phyloP scores from a whole-genome alignment of 768 basidiomycete species.

The Hysterangium stoloniferum region DNA sequence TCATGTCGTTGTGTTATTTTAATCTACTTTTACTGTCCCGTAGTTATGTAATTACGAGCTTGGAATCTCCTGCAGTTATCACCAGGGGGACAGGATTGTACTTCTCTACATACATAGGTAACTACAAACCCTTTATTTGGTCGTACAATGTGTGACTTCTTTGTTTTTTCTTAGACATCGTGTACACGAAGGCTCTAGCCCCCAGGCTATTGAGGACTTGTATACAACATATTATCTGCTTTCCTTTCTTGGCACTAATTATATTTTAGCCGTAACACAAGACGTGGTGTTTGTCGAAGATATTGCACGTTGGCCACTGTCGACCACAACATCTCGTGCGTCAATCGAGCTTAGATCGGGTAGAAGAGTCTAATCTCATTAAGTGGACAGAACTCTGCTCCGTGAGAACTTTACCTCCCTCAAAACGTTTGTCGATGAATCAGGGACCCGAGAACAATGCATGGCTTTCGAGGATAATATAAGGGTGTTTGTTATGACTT shows the following conservation, averaged over 20 bases:
- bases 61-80: slow-evolving; percentile 53
- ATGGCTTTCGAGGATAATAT: slow-evolving; percentile 82
- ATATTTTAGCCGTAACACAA: slow-evolving; percentile 55
- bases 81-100: slow-evolving; percentile 68
- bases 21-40: slow-evolving; percentile 3
- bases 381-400: slow-evolving; percentile 47
- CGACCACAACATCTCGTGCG: slow-evolving; percentile 82
- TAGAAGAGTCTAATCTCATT: neutral
- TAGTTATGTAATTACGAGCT: slow-evolving; percentile 3
- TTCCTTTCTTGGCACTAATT: neutral
- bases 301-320: slow-evolving; percentile 88
- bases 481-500: slow-evolving; percentile 85
- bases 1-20: slow-evolving; percentile 57
- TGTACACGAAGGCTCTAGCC: slow-evolving; percentile 93
- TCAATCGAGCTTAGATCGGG: too few species aligned
- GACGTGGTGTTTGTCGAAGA: slow-evolving; percentile 69
- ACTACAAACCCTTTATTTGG: too few species aligned
- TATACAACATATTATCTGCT: too few species aligned
- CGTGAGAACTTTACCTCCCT: slow-evolving; percentile 70
- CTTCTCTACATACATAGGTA: slow-evolving; percentile 81
- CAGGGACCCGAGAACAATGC: slow-evolving; percentile 80
- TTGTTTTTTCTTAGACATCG: slow-evolving; percentile 7
- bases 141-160: too few species aligned
- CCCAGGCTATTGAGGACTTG: slow-evolving; percentile 88
- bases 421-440: slow-evolving; percentile 68